These are phyloP conservation scores for Cyclostephanos tholiformis DNA, from an alignment of 108 stramenopile species.

Conservation along the genomic window DNA sequence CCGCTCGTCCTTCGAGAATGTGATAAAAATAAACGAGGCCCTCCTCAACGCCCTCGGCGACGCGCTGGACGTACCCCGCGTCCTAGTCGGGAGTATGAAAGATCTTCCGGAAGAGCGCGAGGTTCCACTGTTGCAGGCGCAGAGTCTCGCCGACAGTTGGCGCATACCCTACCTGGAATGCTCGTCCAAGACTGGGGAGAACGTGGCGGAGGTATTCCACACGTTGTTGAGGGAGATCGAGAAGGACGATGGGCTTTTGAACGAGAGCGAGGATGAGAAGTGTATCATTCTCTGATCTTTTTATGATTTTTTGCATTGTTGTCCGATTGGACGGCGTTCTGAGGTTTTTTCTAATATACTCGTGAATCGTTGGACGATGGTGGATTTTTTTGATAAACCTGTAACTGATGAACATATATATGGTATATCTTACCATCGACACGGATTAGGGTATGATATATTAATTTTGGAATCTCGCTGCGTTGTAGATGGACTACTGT, in stretches of 20 bases:
- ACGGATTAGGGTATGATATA: not conserved
- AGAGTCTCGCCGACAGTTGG: constrained; percentile 71
- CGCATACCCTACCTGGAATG: constrained; percentile 86
- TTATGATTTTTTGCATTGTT: not conserved
- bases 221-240: constrained; percentile 85
- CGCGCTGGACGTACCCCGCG: constrained; percentile 83
- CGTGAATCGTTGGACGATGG: not conserved
- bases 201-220: constrained; percentile 87
- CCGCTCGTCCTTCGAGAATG: constrained; percentile 76
- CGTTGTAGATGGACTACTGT: not conserved
- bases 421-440: not conserved
- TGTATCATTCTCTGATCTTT: constrained; percentile 61
- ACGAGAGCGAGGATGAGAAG: constrained; percentile 68
- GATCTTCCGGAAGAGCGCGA: constrained; percentile 74
- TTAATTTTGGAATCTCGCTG: not conserved
- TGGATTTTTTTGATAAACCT: not conserved
- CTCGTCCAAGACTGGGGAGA: constrained; percentile 78
- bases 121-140: constrained; percentile 63
- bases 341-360: not conserved
- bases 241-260: constrained; percentile 86
- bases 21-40: constrained; percentile 78
- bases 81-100: constrained; percentile 85
- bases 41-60: constrained; percentile 83
- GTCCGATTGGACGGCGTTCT: not conserved
- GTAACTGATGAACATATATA: not conserved